phyloP scores from a whole-genome alignment of 1,284 basidiomycete genomes.

The Cutaneotrichosporon mucoides region DNA sequence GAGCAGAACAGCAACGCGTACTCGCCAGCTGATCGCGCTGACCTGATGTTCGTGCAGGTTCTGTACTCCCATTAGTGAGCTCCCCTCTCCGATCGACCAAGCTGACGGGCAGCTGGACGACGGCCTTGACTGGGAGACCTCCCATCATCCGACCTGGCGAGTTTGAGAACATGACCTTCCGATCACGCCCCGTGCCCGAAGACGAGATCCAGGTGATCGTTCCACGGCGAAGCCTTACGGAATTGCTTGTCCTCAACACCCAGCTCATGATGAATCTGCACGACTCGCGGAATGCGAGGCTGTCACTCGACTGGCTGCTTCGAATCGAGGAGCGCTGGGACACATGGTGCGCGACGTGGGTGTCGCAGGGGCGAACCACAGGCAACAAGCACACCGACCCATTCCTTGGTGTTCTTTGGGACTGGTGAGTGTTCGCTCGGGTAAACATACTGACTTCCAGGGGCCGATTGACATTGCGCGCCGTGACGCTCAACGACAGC shows the following conservation, averaged over 20 bases:
- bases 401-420: slow-evolving; percentile 16
- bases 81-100: neutral
- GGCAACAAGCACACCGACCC: slow-evolving; percentile 13
- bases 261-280: slow-evolving; percentile 17
- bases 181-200: slow-evolving; percentile 10
- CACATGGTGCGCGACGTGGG: slow-evolving; percentile 13
- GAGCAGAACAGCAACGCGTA: slow-evolving; percentile 9
- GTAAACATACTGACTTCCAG: neutral
- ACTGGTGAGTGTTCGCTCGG: slow-evolving; percentile 9
- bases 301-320: slow-evolving; percentile 19
- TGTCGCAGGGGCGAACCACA: slow-evolving; percentile 12
- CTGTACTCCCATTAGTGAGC: slow-evolving; percentile 20
- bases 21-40: slow-evolving; percentile 15
- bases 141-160: slow-evolving; percentile 18
- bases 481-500: slow-evolving; percentile 12
- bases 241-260: slow-evolving; percentile 20
- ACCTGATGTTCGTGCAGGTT: slow-evolving; percentile 19
- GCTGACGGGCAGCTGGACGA: slow-evolving; percentile 13
- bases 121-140: slow-evolving; percentile 4
- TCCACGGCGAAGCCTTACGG: slow-evolving; percentile 12
- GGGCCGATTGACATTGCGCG: slow-evolving; percentile 17
- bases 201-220: slow-evolving; percentile 9
- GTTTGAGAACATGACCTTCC: slow-evolving; percentile 18
- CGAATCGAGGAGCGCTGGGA: slow-evolving; percentile 16
- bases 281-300: slow-evolving; percentile 10